Percentiles rank a stretch among this genome's conserved stretches.
These are phyloP conservation scores for Helotiales sp. DNA, from an alignment of 2,329 filamentous ascomycete species.

Conservation along the genomic window DNA sequence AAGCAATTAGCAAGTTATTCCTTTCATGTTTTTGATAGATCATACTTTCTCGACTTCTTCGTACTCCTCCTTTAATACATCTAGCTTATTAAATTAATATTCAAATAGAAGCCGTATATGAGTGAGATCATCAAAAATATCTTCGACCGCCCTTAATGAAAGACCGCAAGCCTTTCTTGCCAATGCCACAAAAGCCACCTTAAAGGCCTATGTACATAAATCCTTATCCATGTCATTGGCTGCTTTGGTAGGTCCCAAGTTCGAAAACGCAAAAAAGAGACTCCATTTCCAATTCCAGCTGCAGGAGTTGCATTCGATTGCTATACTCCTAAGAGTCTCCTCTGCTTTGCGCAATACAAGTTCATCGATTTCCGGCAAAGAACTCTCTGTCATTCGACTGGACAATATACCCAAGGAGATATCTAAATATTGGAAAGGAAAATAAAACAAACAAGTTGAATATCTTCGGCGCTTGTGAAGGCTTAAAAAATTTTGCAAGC, in stretches of 20 bases:
- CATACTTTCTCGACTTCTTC: slow-evolving; percentile 11
- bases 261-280: not conserved
- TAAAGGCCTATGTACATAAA: not conserved
- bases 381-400: not conserved
- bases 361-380: not conserved
- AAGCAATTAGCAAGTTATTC: slow-evolving; percentile 2
- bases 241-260: not conserved
- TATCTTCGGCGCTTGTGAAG: slow-evolving; percentile 5
- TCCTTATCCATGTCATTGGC: slow-evolving; percentile 2
- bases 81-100: not conserved
- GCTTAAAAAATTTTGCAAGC: slow-evolving; percentile 1
- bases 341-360: slow-evolving; percentile 2
- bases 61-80: not conserved
- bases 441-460: slow-evolving; percentile 4
- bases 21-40: slow-evolving; percentile 4
- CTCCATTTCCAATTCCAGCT: slow-evolving; percentile 10
- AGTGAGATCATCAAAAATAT: slow-evolving; percentile 6
- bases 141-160: slow-evolving; percentile 5
- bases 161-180: slow-evolving; percentile 2
- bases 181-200: slow-evolving; percentile 8
- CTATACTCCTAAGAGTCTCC: slow-evolving; percentile 11
- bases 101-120: slow-evolving; percentile 8
- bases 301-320: slow-evolving; percentile 8
- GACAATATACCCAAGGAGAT: not conserved
- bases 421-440: not conserved